phyloP scores from a whole-genome alignment of 257 asterid genomes.

The Fraxinus pennsylvanica region DNA sequence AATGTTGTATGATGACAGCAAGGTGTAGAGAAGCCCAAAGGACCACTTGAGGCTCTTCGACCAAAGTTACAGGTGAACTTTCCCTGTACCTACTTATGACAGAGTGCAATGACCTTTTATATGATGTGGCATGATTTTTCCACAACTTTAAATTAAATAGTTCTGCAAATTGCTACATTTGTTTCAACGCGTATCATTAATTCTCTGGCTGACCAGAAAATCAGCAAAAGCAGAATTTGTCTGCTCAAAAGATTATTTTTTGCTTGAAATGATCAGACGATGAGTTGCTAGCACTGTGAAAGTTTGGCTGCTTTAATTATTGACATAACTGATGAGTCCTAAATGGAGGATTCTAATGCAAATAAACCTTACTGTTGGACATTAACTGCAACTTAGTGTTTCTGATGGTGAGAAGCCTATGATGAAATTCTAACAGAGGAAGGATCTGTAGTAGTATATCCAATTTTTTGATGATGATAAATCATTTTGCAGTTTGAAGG shows the following conservation, averaged over 20 bases:
- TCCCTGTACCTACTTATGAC: background rate
- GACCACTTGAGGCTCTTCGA: constrained; percentile 98
- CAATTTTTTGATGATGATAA: background rate
- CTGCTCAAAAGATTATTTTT: background rate
- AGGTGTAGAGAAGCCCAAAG: constrained; percentile 96
- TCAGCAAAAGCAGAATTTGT: background rate
- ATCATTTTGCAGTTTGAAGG: background rate
- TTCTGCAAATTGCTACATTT: background rate
- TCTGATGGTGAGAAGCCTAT: background rate
- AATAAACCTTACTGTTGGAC: background rate
- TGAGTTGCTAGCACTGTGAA: background rate
- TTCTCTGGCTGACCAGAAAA: background rate
- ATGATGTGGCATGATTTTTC: background rate
- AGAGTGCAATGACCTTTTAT: background rate
- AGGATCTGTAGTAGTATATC: background rate
- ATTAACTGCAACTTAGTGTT: background rate
- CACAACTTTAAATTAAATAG: background rate
- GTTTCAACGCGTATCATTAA: background rate
- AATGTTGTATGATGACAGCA: constrained; percentile 50
- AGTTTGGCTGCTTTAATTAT: background rate
- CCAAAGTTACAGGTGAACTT: constrained; percentile 83
- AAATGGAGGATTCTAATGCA: background rate
- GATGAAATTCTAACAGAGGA: background rate
- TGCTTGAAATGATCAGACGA: background rate
- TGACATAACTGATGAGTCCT: background rate